Conservation (phyloP, 495 filamentous ascomycete genomes). For the Cenococcum geophilum region DNA sequence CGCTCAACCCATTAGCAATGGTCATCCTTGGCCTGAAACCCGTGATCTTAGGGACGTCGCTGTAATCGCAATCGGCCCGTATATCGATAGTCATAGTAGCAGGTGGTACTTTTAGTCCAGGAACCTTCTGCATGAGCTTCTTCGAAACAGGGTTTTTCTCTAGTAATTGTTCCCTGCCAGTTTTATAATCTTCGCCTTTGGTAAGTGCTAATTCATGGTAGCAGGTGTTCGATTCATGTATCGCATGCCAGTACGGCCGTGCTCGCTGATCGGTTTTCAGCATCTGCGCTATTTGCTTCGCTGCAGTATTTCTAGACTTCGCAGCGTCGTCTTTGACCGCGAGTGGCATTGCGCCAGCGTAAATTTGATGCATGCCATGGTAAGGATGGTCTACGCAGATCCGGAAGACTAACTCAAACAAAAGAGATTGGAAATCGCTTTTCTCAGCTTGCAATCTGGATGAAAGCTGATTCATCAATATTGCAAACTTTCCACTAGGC, state of each 20-base stretch:
- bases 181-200: conserved; percentile 54
- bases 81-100: conserved; percentile 83
- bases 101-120: conserved; percentile 65
- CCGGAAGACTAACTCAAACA: conserved; percentile 63
- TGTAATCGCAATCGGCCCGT: conserved; percentile 68
- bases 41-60: conserved; percentile 59
- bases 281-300: conserved; percentile 54
- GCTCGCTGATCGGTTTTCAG: conserved; percentile 49
- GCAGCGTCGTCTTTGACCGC: conserved; percentile 60
- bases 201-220: conserved; percentile 72
- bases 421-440: conserved; percentile 65
- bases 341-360: conserved; percentile 60
- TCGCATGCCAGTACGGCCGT: conserved; percentile 52
- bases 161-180: conserved; percentile 57
- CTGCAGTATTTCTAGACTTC: conserved; percentile 64
- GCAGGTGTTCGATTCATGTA: conserved; percentile 63
- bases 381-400: conserved; percentile 91
- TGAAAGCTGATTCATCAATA: conserved; percentile 91
- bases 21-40: conserved; percentile 65
- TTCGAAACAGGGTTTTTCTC: conserved; percentile 52
- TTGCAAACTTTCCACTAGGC: conserved; percentile 83
- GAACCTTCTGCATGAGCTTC: conserved; percentile 53
- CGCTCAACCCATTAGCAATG: conserved; percentile 83
- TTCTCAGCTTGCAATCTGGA: conserved; percentile 71
- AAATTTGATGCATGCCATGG: conserved; percentile 94